A percentile compares a stretch with the other conserved stretches of the same genome.
Conservation (phyloP, 352 stramenopile species). For the Detonula confervacea region DNA sequence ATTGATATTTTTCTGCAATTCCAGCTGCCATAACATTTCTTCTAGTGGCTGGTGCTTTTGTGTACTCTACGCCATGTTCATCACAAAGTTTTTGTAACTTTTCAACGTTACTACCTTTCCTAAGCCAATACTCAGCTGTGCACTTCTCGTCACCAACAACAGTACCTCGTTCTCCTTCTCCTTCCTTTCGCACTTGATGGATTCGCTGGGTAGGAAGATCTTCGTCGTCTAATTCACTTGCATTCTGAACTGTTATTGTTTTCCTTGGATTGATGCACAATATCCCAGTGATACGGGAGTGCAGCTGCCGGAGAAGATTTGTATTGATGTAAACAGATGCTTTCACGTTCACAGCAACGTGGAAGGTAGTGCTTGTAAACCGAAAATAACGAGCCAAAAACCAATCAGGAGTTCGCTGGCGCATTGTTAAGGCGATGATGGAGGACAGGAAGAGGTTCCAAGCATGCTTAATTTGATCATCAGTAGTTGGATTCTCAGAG, state of each 20-base stretch:
- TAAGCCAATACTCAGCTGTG: constrained; percentile 14
- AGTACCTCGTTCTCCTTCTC: too few relatives aligned
- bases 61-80: too few relatives aligned
- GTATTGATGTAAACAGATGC: constrained; percentile 3
- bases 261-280: not conserved
- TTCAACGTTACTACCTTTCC: too few relatives aligned
- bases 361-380: constrained; percentile 20
- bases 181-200: too few relatives aligned
- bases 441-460: not conserved
- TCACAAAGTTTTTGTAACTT: too few relatives aligned
- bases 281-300: not conserved
- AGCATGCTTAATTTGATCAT: constrained; percentile 10
- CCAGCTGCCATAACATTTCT: not conserved
- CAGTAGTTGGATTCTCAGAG: not conserved
- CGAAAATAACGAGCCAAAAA: not conserved
- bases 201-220: constrained; percentile 4
- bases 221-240: not conserved
- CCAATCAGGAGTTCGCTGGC: constrained; percentile 8
- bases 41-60: not conserved
- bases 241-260: constrained; percentile 10
- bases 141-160: not conserved
- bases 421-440: not conserved
- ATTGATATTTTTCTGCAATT: not conserved
- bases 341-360: constrained; percentile 7
- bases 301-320: not conserved